A percentile compares a stretch with the other conserved stretches of the same genome.
Evolutionary conservation across 1,139 yeast genomes (phyloP).

Genomic region (Zygoascus sp.): DNA sequence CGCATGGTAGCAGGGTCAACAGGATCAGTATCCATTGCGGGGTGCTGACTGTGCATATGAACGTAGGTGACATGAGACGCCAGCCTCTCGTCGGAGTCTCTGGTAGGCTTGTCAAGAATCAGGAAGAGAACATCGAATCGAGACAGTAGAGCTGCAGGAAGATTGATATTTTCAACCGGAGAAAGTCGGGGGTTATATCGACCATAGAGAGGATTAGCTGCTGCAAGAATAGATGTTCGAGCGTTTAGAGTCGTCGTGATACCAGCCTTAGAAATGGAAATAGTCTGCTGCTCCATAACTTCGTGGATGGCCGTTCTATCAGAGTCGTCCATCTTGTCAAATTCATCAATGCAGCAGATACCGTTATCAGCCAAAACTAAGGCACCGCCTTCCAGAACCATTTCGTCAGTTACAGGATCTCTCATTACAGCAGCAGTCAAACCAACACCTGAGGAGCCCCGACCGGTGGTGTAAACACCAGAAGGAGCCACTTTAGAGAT

Average conservation of each 20-base stretch:
- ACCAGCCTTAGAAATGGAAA: conserved; percentile 96
- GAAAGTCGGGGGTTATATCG: conserved; percentile 87
- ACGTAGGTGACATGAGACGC: conserved; percentile 95
- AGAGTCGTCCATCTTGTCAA: conserved; percentile 96
- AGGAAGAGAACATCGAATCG: conserved; percentile 90
- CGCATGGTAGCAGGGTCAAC: conserved; percentile 76
- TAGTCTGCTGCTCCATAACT: conserved; percentile 99
- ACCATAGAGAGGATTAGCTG: conserved; percentile 96
- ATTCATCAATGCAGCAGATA: conserved; percentile 97
- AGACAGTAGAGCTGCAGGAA: conserved; percentile 94
- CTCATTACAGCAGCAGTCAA: conserved; percentile 98
- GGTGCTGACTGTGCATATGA: conserved; percentile 89
- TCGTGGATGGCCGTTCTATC: conserved; percentile 98
- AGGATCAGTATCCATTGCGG: conserved; percentile 70
- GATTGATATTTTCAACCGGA: conserved; percentile 90
- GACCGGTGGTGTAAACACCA: conserved; percentile 96
- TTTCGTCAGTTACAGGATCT: conserved; percentile 97
- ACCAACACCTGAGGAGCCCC: conserved; percentile 99
- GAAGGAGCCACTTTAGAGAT: conserved; percentile 93
- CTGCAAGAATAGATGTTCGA: conserved; percentile 91
- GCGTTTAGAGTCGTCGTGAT: conserved; percentile 96
- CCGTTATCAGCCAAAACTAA: conserved; percentile 96
- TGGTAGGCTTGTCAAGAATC: conserved; percentile 77
- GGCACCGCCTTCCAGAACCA: conserved; percentile 98
- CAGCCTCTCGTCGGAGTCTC: conserved; percentile 76